Base-by-base conservation (phyloP, 768 basidiomycete species). In the Neoboletus magnificus region DNA sequence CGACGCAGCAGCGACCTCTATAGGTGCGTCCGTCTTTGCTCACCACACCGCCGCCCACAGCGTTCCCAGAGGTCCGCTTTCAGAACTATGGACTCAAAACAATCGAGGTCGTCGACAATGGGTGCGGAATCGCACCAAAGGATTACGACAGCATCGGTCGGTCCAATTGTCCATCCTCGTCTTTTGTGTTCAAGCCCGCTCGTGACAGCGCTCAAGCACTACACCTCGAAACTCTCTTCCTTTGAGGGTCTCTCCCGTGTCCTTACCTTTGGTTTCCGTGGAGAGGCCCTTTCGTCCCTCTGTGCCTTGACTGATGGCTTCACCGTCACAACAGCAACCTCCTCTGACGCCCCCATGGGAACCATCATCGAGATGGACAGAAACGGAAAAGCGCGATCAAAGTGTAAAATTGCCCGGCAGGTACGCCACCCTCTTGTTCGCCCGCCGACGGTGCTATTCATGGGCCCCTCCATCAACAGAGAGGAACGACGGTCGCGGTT, bases 91-190 rank as follows among this genome's bases (percentile, higher is more conserved):
- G 97, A 0, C 66, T 94, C 50, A 84, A 85, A 13, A 75, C 80
- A 3, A 79, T 98, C 54, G 94, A 99, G 65, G 89, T 98, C 30
- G 70, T 91, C 42, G 97, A 99, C 72, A 97, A 98, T 71, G 97
- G 96, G 1, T 80, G 76, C 53, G 97, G 97, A 0, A 93, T 99
- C 47, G 74, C 82, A 0, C 78, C 86, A 54, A 74, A 81, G 9
- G 91, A 98, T 70, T 85, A 91, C 67, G 83, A 85, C 11, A 82
- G 74, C 52, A 80, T 97, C 29, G 94, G 95, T 93, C 42, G 44
- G 85, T 70, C 20, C 35, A 2, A 18, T 18, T 1, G 27, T 20
- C 13, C 13, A 18, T 12, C 23, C 27, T 45, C 13, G 6, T 40
- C 27, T 16, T 29, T 47, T 16, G 22, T 30, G 29, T 22, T 25